Base-by-base conservation (phyloP, 2,329 filamentous ascomycete genomes). In the Sarocladiaceae sp. region DNA sequence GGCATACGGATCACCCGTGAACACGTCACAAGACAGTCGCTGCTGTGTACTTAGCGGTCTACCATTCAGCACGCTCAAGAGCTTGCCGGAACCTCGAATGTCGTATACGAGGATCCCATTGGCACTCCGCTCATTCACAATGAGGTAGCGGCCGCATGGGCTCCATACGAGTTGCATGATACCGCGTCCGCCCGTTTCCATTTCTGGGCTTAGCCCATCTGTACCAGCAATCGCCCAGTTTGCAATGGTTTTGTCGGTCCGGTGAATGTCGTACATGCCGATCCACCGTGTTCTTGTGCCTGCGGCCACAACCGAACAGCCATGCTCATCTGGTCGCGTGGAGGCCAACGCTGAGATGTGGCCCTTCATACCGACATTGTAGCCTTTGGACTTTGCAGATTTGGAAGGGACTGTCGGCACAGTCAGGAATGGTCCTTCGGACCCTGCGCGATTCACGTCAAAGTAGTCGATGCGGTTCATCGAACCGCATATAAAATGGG, bases 241-340 rank as follows among this genome's bases (percentile, higher is more conserved):
- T 2, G 78, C 73, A 7, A 77, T 68, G 23, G 73, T 74, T 12
- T 69, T 62, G 41, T 76, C 73, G 2, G 72, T 62, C 2, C 76
- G 72, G 9, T 66, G 60, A n/a, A 80, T 62, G 56, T 83, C 80
- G 56, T 83, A 83, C 5, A 83, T 58, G 0, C 78, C 78, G 44
- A 83, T 59, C 68, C 74, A 80, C 1, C 80, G 67, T 1, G 76
- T 82, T 74, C 79, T 79, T 0, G 79, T 83, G 7, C 79, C 80
- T 1, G 80, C 80, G 0, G 78, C 79, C 26, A 82, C 50, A 21
- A 82, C 58, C 23, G 60, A 57, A 6, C 53, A 51, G 2, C 55
- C 58, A 20, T 58, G 55, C 16, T 55, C 55, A 29, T 62, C 58
- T 0, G 58, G 48, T 0, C 64, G 65, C 44, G 74, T 74, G 2